Percentiles rank a stretch among this genome's conserved stretches.
Evolutionary conservation across 2,329 filamentous ascomycete species (phyloP).

Genomic region (Ascochyta clinopodiicola): DNA sequence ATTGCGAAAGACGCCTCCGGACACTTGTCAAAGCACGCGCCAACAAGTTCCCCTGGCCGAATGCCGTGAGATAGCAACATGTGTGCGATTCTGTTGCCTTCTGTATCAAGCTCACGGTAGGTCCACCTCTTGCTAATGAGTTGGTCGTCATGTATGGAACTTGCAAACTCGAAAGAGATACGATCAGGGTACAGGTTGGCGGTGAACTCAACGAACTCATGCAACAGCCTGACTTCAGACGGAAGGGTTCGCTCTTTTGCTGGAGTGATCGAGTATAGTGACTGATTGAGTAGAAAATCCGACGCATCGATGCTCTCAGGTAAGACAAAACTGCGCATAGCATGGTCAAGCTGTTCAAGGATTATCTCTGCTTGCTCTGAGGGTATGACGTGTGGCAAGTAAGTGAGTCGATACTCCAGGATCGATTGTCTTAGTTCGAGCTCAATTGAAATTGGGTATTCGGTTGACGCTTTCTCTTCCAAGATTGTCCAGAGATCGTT

Average conservation of each 20-base stretch:
- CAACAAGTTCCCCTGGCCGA: constrained; percentile 68
- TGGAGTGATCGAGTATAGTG: constrained; percentile 70
- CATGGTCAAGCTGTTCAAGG: constrained; percentile 73
- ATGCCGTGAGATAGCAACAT: constrained; percentile 62
- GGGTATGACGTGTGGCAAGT: constrained; percentile 69
- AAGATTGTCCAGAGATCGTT: constrained; percentile 63
- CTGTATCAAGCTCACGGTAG: constrained; percentile 72
- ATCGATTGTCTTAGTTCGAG: constrained; percentile 64
- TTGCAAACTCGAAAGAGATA: constrained; percentile 77
- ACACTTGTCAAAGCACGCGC: constrained; percentile 83
- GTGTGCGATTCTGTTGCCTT: constrained; percentile 75
- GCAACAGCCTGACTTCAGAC: constrained; percentile 67
- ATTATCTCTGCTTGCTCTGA: constrained; percentile 70
- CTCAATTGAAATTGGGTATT: constrained; percentile 84
- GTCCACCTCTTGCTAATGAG: constrained; percentile 68
- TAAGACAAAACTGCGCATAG: constrained; percentile 66
- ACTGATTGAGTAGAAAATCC: constrained; percentile 42
- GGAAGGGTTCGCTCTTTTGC: constrained; percentile 64
- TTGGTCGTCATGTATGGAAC: constrained; percentile 56
- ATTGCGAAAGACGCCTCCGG: constrained; percentile 84
- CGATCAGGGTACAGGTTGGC: constrained; percentile 64
- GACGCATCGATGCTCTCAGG: constrained; percentile 52
- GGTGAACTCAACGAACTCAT: constrained; percentile 77
- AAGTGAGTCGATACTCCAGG: constrained; percentile 71
- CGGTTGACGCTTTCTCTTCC: constrained; percentile 72